Percentiles rank a stretch among this genome's conserved stretches.
phyloP scores from a whole-genome alignment of 1,284 basidiomycete genomes.

The Porodaedalea pini region DNA sequence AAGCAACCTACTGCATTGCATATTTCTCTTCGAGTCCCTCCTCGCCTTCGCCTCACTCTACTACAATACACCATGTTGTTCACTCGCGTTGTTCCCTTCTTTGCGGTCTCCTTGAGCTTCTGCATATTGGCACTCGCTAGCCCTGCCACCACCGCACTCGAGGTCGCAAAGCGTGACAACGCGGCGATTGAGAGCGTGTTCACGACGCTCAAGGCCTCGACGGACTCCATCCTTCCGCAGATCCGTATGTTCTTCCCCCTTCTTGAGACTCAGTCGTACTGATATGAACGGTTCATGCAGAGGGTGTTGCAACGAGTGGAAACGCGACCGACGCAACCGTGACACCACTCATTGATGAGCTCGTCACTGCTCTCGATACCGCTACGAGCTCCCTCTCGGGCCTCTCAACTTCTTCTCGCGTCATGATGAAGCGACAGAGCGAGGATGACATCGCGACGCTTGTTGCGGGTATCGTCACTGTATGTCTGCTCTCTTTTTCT shows the following conservation, averaged over 20 bases:
- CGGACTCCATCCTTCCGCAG: constrained; percentile 10
- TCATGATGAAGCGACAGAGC: constrained; percentile 20
- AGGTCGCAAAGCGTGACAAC: constrained; percentile 9
- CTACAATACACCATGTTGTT: constrained; percentile 12
- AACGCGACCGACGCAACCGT: constrained; percentile 10
- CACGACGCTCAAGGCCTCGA: constrained; percentile 12
- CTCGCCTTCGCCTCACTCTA: neutral
- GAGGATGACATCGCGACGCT: constrained; percentile 19
- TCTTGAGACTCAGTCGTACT: neutral
- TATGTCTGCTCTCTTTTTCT: neutral
- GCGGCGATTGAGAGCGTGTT: constrained; percentile 11
- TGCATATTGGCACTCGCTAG: constrained; percentile 12
- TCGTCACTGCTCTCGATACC: constrained; percentile 17
- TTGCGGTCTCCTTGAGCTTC: constrained; percentile 11
- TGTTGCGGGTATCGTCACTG: constrained; percentile 18
- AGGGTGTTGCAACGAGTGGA: constrained; percentile 1
- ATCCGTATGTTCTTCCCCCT: constrained; percentile 11
- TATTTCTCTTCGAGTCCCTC: neutral
- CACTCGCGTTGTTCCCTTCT: constrained; percentile 13
- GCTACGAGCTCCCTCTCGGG: constrained; percentile 12
- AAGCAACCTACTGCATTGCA: neutral
- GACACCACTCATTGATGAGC: constrained; percentile 15
- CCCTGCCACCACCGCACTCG: neutral
- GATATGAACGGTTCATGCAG: neutral
- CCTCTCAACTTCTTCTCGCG: neutral